Evolutionary conservation across 208 protist genomes (phyloP), one percentile per base, ranked within the genome.

Genomic region (Trypanosoma rangeli): DNA sequence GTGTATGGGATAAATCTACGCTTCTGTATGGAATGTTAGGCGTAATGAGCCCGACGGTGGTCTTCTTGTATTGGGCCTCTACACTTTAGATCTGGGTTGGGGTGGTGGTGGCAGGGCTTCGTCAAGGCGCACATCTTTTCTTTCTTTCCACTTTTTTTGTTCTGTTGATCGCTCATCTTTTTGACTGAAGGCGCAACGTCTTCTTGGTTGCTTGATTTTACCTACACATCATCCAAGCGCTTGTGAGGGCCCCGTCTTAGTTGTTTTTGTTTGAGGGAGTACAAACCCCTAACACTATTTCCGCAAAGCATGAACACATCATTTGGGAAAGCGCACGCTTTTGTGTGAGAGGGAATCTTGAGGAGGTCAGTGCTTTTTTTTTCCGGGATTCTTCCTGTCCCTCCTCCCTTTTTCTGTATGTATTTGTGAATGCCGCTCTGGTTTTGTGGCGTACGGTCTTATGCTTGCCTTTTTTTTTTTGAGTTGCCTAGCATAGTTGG

Each of bases 331-430:
- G 1, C 26, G 50, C 3, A 56, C 5, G 12, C 24, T 9, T 56
- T 56, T 56, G 9, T 9, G 50, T 56, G 12, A 18, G n/a, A 31
- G 50, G 33, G 33, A 37, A 37, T 37, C 33, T 37, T 9, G 33
- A 37, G 33, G 33, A 37, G 33, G 33, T 7, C 33, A 37, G 2
- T 3, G 15, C 26, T 58, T 48, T 12, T 31, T 57, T 31, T 58
- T 46, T 20, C 42, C 52, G 1, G 20, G 9, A 26, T 46, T 24
- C 28, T 37, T 52, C 54, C 67, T 76, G 63, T 20, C 5, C 42
- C 31, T 24, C 24, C 48, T 12, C 16, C 37, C 31, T 58, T 3
- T 68, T 5, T 68, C 18, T 68, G 33, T 68, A 8, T 59, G 26
- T 58, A 37, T 59, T 5, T 68, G 50, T 29, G 50, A n/a, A n/a